A percentile compares a stretch with the other conserved stretches of the same genome.
These are phyloP conservation scores for Fusarium continuum DNA, from an alignment of 2,329 filamentous ascomycete genomes.

Conservation along the genomic window DNA sequence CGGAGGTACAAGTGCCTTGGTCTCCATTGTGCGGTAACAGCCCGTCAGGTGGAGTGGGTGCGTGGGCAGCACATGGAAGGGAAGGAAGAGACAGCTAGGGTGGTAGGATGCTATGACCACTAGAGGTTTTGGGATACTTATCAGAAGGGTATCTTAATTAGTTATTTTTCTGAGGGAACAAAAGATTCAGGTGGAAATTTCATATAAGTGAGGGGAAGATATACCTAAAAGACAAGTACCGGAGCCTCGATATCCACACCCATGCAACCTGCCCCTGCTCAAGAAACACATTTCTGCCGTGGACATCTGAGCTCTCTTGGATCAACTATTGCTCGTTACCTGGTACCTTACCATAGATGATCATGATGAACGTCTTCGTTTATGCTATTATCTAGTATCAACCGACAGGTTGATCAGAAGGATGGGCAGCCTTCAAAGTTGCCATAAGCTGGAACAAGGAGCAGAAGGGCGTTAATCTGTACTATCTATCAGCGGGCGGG, in stretches of 20 bases:
- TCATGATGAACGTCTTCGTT: too few relatives aligned
- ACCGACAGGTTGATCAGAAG: too few relatives aligned
- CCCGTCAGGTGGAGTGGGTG: constrained; percentile 12
- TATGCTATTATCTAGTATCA: too few relatives aligned
- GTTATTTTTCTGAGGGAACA: constrained; percentile 4
- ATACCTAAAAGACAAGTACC: constrained; percentile 10
- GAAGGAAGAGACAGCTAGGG: constrained; percentile 29
- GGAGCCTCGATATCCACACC: constrained; percentile 23
- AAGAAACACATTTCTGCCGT: constrained; percentile 8
- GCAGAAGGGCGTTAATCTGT: background rate
- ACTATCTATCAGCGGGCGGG: background rate
- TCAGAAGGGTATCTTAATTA: background rate
- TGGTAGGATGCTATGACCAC: background rate
- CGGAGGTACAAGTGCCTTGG: constrained; percentile 6
- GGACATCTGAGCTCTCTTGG: constrained; percentile 14
- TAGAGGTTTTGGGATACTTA: constrained; percentile 1
- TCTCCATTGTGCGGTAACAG: constrained; percentile 12
- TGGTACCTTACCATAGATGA: too few relatives aligned
- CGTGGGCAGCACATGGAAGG: constrained; percentile 28
- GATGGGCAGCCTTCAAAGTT: too few relatives aligned
- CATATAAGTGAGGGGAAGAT: constrained; percentile 2
- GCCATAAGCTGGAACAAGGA: too few relatives aligned
- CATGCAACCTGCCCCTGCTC: constrained; percentile 17
- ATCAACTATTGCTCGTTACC: background rate
- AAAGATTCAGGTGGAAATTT: background rate